Evolutionary conservation across 257 asterid genomes (phyloP), one percentile per base, ranked within the genome.

Genomic region (Plantago ovata): DNA sequence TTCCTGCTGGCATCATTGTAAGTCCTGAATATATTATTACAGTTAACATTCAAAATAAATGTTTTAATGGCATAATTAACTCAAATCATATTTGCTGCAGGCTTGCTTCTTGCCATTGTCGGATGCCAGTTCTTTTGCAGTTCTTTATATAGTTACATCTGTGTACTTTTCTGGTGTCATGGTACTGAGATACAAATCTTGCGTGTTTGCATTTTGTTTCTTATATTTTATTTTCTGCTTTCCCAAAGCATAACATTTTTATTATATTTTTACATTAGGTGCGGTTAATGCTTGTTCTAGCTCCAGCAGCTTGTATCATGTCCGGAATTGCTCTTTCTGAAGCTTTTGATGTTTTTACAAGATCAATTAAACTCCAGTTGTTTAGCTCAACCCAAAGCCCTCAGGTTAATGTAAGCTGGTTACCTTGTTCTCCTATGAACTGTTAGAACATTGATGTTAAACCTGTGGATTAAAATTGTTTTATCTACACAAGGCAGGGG

Each of bases 291-390:
- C 97, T 93, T 69, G 99, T 93, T 41, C 89, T 93, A 58, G 99
- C 99, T 69, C 97, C 99, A 43, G 99, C 97, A 13, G 99, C 99
- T 60, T 93, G 99, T 75, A 86, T 93, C 73, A 79, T 93, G 97
- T 93, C 99, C 69, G 99, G 97, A 72, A 93, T 89, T 59, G 99
- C 99, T 59, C 96, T 93, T 63, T 93, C 99, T 7, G 87, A 84
- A 77, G 95, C 99, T 46, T 89, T 89, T 75, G 90, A 70, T 59
- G 94, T 86, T 72, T 72, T 93, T 48, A 89, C 99, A 56, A 74
- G 88, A 66, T 93, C 99, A 32, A 71, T 93, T 67, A 93, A 89
- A 77, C 78, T 69, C 70, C 89, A 87, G 71, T 67, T 80, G 62
- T 75, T 62, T 68, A 76, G 59, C 49, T 66, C 68, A 58, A 50